Conservation (phyloP, 768 basidiomycete genomes). For the Leccinum broughii region DNA sequence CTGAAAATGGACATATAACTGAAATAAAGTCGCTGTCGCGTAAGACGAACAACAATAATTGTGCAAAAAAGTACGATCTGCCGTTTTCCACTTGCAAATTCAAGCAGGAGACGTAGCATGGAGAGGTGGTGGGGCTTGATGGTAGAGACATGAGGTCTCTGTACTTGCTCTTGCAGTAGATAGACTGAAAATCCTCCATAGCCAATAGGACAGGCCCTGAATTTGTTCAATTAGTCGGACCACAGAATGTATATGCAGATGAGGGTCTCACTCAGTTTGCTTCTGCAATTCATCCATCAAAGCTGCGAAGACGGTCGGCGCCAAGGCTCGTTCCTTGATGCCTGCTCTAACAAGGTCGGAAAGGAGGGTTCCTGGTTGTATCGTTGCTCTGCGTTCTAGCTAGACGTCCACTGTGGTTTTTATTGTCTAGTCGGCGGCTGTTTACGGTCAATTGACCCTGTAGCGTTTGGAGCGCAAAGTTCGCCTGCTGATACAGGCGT, state of each 20-base stretch:
- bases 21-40: no score
- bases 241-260: neutral
- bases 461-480: constrained; percentile 61
- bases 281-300: constrained; percentile 61
- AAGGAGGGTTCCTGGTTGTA: constrained; percentile 52
- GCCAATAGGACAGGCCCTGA: constrained; percentile 72
- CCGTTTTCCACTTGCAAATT: constrained; percentile 72
- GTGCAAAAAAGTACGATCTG: constrained; percentile 50
- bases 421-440: constrained; percentile 36
- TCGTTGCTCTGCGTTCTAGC: constrained; percentile 46
- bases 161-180: constrained; percentile 70
- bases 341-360: constrained; percentile 59
- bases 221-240: constrained; percentile 38
- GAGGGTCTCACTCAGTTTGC: constrained; percentile 59
- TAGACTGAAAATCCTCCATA: constrained; percentile 83
- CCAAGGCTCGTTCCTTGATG: constrained; percentile 40
- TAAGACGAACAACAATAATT: no score
- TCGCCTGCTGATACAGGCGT: constrained; percentile 73
- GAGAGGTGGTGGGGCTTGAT: constrained; percentile 80
- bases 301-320: constrained; percentile 57
- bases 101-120: constrained; percentile 73
- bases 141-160: constrained; percentile 67
- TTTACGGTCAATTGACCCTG: constrained; percentile 65
- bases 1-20: no score
- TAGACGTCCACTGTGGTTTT: constrained; percentile 33